phyloP scores from a whole-genome alignment of 1,284 basidiomycete genomes.

The Cryptococcus amylolentus region DNA sequence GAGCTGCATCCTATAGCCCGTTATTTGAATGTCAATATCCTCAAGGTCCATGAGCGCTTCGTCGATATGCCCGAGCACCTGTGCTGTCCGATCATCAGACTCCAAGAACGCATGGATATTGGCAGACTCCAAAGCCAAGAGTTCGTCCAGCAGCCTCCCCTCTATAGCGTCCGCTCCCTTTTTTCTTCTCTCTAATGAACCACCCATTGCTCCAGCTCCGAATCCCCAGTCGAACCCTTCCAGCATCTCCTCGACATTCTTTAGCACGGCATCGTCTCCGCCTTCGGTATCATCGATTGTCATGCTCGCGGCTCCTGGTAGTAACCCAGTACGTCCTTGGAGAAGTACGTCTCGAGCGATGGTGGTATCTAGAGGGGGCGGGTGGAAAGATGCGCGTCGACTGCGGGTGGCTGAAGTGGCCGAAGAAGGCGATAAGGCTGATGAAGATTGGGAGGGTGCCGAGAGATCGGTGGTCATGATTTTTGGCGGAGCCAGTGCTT shows the following conservation, averaged over 20 bases:
- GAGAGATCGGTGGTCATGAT: conserved; percentile 38
- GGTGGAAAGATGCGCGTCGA: conserved; percentile 46
- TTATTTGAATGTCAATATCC: conserved; percentile 76
- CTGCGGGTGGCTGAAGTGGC: neutral
- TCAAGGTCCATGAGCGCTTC: conserved; percentile 81
- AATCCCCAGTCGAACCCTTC: conserved; percentile 95
- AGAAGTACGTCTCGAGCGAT: conserved; percentile 64
- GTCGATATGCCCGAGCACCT: conserved; percentile 85
- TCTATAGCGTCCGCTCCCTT: conserved; percentile 80
- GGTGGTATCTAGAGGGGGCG: conserved; percentile 44
- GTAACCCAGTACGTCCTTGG: conserved; percentile 44
- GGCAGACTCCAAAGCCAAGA: conserved; percentile 89
- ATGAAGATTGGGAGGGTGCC: neutral
- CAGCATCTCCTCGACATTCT: conserved; percentile 95
- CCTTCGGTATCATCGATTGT: conserved; percentile 53
- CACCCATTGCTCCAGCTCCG: conserved; percentile 28
- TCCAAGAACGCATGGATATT: conserved; percentile 97
- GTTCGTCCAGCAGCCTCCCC: conserved; percentile 75
- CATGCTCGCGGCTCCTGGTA: conserved; percentile 39
- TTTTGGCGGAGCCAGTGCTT: conserved; percentile 16
- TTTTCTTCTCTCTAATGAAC: conserved; percentile 23
- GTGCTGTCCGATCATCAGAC: conserved; percentile 73
- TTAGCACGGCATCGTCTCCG: conserved; percentile 73
- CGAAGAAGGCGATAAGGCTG: neutral
- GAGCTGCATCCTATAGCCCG: conserved; percentile 88